Conservation (phyloP, 2,329 filamentous ascomycete genomes). For the Alternaria brassicicola region DNA sequence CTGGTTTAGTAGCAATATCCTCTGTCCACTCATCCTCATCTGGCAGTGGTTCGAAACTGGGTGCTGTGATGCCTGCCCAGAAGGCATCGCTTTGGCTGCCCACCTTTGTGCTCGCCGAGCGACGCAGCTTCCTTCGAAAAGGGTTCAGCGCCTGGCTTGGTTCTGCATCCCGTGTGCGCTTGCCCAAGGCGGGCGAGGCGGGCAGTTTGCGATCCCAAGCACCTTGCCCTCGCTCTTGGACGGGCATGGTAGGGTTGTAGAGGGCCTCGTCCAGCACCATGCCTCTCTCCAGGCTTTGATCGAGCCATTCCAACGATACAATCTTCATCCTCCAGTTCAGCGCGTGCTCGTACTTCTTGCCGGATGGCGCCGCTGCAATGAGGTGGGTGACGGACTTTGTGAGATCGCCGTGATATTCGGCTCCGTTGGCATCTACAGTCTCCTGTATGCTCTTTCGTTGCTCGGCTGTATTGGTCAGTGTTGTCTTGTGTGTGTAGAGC, state of each 20-base stretch:
- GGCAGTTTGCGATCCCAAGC: constrained; percentile 66
- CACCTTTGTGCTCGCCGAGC: constrained; percentile 84
- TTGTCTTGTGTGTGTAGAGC: neutral
- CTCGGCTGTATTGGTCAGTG: constrained; percentile 56
- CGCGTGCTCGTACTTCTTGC: constrained; percentile 91
- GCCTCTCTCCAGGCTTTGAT: constrained; percentile 79
- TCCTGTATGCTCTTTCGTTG: constrained; percentile 74
- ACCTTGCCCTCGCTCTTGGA: constrained; percentile 73
- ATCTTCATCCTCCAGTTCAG: constrained; percentile 79
- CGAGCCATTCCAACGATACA: constrained; percentile 83
- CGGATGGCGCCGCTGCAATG: constrained; percentile 77
- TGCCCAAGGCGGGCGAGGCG: constrained; percentile 50
- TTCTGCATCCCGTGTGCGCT: constrained; percentile 42
- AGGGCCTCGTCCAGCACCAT: constrained; percentile 89
- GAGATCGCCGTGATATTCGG: constrained; percentile 84
- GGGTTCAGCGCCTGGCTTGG: constrained; percentile 51
- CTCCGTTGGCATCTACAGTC: constrained; percentile 72
- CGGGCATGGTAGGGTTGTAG: constrained; percentile 76
- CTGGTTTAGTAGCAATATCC: constrained; percentile 28
- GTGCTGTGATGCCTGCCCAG: constrained; percentile 85
- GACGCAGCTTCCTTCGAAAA: constrained; percentile 76
- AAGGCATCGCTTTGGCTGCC: constrained; percentile 78
- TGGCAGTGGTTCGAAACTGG: constrained; percentile 31
- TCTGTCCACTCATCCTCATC: constrained; percentile 47
- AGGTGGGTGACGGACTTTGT: constrained; percentile 87